Conservation (phyloP, 1,284 basidiomycete species). For the Microbotryum scabiosae region DNA sequence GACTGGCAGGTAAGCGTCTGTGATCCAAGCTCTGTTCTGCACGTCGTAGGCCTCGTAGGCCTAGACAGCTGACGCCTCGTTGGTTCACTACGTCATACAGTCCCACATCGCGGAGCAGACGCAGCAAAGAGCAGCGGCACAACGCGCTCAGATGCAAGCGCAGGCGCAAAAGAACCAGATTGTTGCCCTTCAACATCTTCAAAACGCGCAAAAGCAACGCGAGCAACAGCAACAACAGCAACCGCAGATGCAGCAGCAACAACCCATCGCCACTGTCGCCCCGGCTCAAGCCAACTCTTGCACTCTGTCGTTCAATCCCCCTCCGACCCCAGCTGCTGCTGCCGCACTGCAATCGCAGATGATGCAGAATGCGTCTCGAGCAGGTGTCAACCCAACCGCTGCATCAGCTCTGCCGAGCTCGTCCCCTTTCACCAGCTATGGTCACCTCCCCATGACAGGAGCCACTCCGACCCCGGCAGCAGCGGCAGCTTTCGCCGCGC, state of each 20-base stretch:
- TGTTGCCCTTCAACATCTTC: neutral
- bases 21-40: neutral
- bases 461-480: neutral
- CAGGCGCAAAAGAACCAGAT: constrained; percentile 3
- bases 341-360: constrained; percentile 8
- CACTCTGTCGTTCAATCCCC: neutral
- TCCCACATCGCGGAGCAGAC: neutral
- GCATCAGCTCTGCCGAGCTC: constrained; percentile 3
- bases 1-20: constrained; percentile 15
- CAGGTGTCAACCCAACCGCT: constrained; percentile 6
- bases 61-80: constrained; percentile 4
- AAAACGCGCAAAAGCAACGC: constrained; percentile 7
- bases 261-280: neutral
- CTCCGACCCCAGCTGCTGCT: constrained; percentile 13
- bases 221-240: constrained; percentile 13
- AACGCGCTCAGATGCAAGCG: constrained; percentile 12
- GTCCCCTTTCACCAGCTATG: neutral
- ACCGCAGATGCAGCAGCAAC: constrained; percentile 7
- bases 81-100: neutral
- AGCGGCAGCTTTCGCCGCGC: neutral
- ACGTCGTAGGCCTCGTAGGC: constrained; percentile 1
- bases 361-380: constrained; percentile 2
- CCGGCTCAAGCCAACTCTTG: constrained; percentile 2
- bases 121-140: neutral
- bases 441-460: neutral